Conservation (phyloP, 495 filamentous ascomycete species). For the Annulohypoxylon moriforme region DNA sequence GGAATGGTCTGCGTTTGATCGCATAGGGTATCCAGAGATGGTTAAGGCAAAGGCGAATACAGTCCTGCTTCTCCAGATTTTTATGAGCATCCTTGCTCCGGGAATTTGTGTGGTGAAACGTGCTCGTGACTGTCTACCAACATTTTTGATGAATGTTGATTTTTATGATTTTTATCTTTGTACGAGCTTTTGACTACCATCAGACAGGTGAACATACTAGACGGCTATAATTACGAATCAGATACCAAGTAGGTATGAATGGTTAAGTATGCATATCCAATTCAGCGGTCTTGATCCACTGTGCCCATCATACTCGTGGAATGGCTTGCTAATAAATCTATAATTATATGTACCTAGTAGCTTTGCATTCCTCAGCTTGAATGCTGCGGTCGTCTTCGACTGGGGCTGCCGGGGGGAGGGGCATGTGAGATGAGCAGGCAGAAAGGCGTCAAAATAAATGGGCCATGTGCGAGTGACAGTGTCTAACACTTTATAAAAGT, state of each 20-base stretch:
- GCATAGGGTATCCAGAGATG: slow-evolving; percentile 40
- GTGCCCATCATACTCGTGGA: background rate
- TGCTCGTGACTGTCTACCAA: slow-evolving; percentile 17
- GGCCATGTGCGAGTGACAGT: no score
- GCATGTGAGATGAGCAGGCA: background rate
- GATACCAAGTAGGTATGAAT: no score
- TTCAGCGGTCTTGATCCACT: background rate
- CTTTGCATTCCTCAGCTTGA: background rate
- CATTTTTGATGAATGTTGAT: background rate
- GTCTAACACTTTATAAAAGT: no score
- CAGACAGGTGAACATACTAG: no score
- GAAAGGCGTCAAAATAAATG: no score
- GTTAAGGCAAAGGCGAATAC: slow-evolving; percentile 41
- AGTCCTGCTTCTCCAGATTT: slow-evolving; percentile 46
- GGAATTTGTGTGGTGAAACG: slow-evolving; percentile 2
- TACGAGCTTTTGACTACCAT: no score
- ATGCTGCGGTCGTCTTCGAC: background rate
- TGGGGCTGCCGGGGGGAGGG: background rate
- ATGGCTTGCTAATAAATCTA: background rate
- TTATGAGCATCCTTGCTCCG: background rate
- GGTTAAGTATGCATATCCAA: background rate
- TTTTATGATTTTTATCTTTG: background rate
- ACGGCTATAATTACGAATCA: background rate
- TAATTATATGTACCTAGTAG: background rate
- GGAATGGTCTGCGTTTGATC: slow-evolving; percentile 45